Evolutionary conservation across 2,329 filamentous ascomycete genomes (phyloP).

Genomic region (Ophiostoma triangulosporum): DNA sequence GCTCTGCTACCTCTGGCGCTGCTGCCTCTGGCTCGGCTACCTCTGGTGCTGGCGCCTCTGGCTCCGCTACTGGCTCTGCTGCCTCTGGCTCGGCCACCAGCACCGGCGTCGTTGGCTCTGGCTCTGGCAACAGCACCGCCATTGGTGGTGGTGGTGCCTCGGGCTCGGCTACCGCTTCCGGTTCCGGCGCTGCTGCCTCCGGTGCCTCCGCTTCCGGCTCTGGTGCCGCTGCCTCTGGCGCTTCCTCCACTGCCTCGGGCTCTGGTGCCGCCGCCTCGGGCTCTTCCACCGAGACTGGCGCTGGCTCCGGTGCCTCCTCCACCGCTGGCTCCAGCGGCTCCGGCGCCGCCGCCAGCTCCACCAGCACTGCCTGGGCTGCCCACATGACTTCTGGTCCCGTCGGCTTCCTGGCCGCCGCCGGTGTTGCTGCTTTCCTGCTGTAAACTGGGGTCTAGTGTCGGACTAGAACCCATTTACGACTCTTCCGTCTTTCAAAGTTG

Average conservation of each 20-base stretch:
- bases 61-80: neutral
- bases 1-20: neutral
- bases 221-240: conserved; percentile 4
- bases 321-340: conserved; percentile 3
- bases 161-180: conserved; percentile 5
- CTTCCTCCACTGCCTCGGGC: conserved; percentile 12
- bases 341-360: neutral
- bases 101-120: conserved; percentile 1
- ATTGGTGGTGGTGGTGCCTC: conserved; percentile 2
- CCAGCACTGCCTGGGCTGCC: conserved; percentile 5
- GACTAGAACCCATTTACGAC: neutral
- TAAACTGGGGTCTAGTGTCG: conserved; percentile 20
- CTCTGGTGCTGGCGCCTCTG: conserved; percentile 9
- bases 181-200: neutral
- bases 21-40: neutral
- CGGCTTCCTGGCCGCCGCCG: conserved; percentile 35
- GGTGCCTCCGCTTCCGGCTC: conserved; percentile 8
- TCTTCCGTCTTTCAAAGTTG: neutral
- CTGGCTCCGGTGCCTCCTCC: conserved; percentile 15
- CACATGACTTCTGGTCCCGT: conserved; percentile 31
- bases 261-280: conserved; percentile 8
- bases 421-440: conserved; percentile 34
- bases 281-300: conserved; percentile 17
- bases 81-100: neutral
- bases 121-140: conserved; percentile 1